These are phyloP conservation scores for Peronosclerospora sorghi DNA, from an alignment of 352 stramenopile species.

Conservation along the genomic window DNA sequence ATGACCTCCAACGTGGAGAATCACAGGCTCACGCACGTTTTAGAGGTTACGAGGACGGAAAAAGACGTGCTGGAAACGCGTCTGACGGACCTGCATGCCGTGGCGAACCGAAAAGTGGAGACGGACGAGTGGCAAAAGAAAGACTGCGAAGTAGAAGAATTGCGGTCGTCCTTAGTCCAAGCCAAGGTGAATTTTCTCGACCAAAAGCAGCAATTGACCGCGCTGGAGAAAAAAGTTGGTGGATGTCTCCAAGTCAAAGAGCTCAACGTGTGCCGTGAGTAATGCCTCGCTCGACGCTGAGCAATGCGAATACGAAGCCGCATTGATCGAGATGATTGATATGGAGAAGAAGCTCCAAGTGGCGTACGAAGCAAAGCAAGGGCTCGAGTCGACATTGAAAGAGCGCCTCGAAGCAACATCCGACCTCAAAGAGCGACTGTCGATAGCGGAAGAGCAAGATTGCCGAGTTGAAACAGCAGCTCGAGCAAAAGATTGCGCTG, in stretches of 20 bases:
- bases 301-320: conserved; percentile 43
- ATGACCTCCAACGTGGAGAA: conserved; percentile 16
- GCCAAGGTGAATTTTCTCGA: conserved; percentile 41
- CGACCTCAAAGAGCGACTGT: conserved; percentile 35
- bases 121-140: conserved; percentile 30
- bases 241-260: conserved; percentile 28
- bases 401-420: conserved; percentile 37
- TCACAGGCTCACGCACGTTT: conserved; percentile 19
- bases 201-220: conserved; percentile 43
- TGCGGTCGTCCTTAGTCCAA: conserved; percentile 49
- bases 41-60: conserved; percentile 39
- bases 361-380: conserved; percentile 47
- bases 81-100: conserved; percentile 32
- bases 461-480: conserved; percentile 34
- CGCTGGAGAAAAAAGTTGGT: conserved; percentile 47
- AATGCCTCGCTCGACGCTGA: conserved; percentile 32
- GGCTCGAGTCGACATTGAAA: conserved; percentile 36
- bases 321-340: conserved; percentile 54
- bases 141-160: conserved; percentile 38
- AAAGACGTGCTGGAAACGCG: conserved; percentile 50
- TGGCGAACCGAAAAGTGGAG: conserved; percentile 25
- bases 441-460: conserved; percentile 37
- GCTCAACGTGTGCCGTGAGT: conserved; percentile 12
- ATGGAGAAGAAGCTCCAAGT: conserved; percentile 57
- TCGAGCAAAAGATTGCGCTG: conserved; percentile 43